These are phyloP conservation scores for Mucor velutinosus DNA, from an alignment of 371 early-diverging fungal genomes.

Conservation along the genomic window DNA sequence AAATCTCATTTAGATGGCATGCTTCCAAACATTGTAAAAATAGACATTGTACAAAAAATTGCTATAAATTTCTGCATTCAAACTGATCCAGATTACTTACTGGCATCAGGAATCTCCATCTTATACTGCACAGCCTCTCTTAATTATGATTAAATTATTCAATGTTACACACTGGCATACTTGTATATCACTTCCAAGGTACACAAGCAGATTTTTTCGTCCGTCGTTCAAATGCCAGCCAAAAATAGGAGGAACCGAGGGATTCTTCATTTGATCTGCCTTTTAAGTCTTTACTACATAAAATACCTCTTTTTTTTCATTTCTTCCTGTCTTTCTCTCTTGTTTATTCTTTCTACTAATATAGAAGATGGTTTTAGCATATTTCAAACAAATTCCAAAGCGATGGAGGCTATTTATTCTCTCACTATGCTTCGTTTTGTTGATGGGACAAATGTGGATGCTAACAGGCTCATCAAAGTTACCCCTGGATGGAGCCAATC, in stretches of 20 bases:
- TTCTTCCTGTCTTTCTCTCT: neutral
- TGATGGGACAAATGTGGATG: neutral
- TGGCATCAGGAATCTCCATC: neutral
- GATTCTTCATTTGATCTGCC: neutral
- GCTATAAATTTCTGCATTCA: neutral
- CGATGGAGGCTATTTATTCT: conserved; percentile 9
- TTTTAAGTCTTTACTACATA: neutral
- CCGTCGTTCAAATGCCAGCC: neutral
- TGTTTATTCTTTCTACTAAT: neutral
- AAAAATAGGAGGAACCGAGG: neutral
- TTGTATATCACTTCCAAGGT: neutral
- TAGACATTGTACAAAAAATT: neutral
- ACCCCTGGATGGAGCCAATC: neutral
- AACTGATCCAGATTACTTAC: neutral
- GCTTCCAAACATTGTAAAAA: neutral
- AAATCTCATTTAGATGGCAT: neutral
- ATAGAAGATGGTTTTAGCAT: conserved; percentile 2
- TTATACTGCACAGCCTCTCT: neutral
- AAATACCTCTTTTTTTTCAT: neutral
- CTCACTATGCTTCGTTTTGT: neutral
- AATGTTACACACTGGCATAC: neutral
- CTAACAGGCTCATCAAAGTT: neutral
- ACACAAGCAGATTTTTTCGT: neutral
- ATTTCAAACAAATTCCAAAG: conserved; percentile 10
- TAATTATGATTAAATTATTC: neutral